A percentile compares a stretch with the other conserved stretches of the same genome.
phyloP scores from a whole-genome alignment of 495 filamentous ascomycete species.

The Xylaria sp. region DNA sequence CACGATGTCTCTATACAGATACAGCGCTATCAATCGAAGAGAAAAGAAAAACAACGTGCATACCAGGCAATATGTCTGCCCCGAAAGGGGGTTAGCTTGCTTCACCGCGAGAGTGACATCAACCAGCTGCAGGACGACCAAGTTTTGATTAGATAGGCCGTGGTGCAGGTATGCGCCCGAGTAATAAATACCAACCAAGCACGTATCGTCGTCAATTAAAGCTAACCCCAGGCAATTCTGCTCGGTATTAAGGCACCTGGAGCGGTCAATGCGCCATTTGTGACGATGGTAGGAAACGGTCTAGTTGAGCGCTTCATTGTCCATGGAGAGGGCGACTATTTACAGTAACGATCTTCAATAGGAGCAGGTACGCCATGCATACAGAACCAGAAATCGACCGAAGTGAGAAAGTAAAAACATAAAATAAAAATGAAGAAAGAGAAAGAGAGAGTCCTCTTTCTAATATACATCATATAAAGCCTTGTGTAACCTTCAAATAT shows the following conservation, averaged over 20 bases:
- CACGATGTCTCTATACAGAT: neutral
- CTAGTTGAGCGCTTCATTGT: neutral
- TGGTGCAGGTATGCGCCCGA: constrained; percentile 1
- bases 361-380: neutral
- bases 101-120: constrained; percentile 25
- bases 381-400: neutral
- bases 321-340: neutral
- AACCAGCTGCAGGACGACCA: constrained; percentile 15
- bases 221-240: neutral
- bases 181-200: neutral
- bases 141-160: constrained; percentile 1
- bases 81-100: neutral
- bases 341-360: neutral
- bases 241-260: constrained; percentile 1
- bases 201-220: too few species aligned
- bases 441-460: too few species aligned
- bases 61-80: neutral
- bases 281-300: neutral
- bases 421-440: too few species aligned
- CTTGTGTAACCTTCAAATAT: too few species aligned
- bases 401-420: too few species aligned
- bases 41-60: constrained; percentile 13
- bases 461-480: neutral
- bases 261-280: neutral
- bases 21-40: neutral